These are phyloP conservation scores for Crotalaria pallida DNA, from an alignment of 306 rosid species.

Conservation along the genomic window DNA sequence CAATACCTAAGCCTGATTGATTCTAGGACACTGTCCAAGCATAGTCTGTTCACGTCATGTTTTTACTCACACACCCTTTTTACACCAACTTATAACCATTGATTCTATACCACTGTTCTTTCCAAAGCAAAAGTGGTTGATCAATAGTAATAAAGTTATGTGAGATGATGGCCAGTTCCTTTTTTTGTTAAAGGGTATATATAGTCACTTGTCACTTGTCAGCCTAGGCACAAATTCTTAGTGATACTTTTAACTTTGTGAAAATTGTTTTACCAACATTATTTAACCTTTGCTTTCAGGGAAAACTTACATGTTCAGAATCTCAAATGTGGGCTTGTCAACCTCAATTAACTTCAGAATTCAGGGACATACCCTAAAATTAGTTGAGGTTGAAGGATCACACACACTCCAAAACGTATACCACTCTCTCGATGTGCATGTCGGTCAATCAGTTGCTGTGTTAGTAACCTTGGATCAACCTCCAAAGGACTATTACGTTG, in stretches of 20 bases:
- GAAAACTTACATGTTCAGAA: slow-evolving; percentile 83
- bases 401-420: slow-evolving; percentile 69
- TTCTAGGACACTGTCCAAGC: no score
- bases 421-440: slow-evolving; percentile 89
- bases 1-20: no score
- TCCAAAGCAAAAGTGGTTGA: no score
- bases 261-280: slow-evolving; percentile 8
- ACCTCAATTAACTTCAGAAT: slow-evolving; percentile 82
- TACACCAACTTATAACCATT: no score
- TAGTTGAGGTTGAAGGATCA: slow-evolving; percentile 94
- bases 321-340: slow-evolving; percentile 87
- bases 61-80: no score
- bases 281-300: slow-evolving; percentile 46
- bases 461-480: slow-evolving; percentile 73
- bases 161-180: no score
- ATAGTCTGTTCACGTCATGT: no score
- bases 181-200: not conserved
- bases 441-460: slow-evolving; percentile 82
- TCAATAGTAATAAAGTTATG: no score
- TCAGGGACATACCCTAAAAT: slow-evolving; percentile 68
- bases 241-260: not conserved
- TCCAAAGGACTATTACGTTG: slow-evolving; percentile 80
- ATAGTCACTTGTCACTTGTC: no score
- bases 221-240: not conserved
- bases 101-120: no score